phyloP scores from a whole-genome alignment of 129 eudicot species.

The Lactuca saligna region DNA sequence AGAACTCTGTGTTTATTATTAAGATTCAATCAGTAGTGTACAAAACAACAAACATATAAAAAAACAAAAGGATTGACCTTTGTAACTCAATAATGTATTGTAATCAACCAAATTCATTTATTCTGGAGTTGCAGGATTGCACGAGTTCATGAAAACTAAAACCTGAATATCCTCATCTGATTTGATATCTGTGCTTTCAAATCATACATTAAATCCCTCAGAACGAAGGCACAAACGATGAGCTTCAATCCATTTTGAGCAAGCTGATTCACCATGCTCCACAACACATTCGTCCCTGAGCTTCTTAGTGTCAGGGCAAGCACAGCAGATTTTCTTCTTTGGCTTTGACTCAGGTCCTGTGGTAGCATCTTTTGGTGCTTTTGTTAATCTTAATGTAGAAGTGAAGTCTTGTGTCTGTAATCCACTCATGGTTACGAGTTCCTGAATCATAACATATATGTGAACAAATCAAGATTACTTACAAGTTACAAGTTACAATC shows the following conservation, averaged over 20 bases:
- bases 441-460: conserved; percentile 17
- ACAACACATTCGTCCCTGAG: conserved; percentile 92
- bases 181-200: neutral
- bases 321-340: conserved; percentile 95
- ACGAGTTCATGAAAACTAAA: conserved; percentile 13
- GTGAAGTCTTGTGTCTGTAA: conserved; percentile 46
- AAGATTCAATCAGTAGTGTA: neutral
- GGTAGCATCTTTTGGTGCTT: conserved; percentile 35
- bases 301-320: conserved; percentile 93
- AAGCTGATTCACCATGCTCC: conserved; percentile 84
- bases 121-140: conserved; percentile 6
- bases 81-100: conserved; percentile 2
- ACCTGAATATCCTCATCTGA: neutral
- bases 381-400: conserved; percentile 37
- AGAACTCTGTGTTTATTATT: neutral
- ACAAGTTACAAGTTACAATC: too few species aligned
- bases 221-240: conserved; percentile 84
- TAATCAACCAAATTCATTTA: conserved; percentile 34
- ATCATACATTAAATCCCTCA: conserved; percentile 83
- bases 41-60: conserved; percentile 12
- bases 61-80: conserved; percentile 20
- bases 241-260: conserved; percentile 93
- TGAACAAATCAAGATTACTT: neutral
- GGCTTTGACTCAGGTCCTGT: conserved; percentile 53
- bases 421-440: conserved; percentile 44